phyloP scores from a whole-genome alignment of 306 rosid species.

The Leucaena leucocephala region DNA sequence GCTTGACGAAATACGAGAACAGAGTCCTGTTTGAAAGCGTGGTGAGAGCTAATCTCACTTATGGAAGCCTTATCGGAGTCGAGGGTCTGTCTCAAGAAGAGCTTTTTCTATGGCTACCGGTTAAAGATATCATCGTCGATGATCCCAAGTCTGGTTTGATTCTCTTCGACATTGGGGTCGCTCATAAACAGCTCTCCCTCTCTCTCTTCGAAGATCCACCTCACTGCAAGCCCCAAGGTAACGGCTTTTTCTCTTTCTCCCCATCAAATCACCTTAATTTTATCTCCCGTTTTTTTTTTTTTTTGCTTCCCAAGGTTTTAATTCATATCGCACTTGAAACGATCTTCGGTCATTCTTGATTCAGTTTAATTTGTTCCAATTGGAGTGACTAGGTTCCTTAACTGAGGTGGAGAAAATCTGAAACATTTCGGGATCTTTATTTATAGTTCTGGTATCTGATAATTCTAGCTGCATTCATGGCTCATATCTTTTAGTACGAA shows the following conservation, averaged over 20 bases:
- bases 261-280: slow-evolving; percentile 28
- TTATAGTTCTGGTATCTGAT: slow-evolving; percentile 1
- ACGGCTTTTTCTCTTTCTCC: not conserved
- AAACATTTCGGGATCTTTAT: slow-evolving; percentile 24
- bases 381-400: not conserved
- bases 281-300: not conserved
- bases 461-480: slow-evolving; percentile 28
- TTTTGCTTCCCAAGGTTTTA: not conserved
- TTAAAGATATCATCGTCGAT: slow-evolving; percentile 68
- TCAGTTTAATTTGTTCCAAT: not conserved
- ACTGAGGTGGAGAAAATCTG: not conserved
- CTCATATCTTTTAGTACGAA: slow-evolving; percentile 30
- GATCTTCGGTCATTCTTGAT: not conserved
- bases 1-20: slow-evolving; percentile 76
- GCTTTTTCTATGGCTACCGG: slow-evolving; percentile 88
- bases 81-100: slow-evolving; percentile 86
- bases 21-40: slow-evolving; percentile 70
- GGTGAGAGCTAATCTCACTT: slow-evolving; percentile 76
- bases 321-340: slow-evolving; percentile 25
- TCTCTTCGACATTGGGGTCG: slow-evolving; percentile 86
- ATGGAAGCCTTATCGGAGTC: slow-evolving; percentile 66
- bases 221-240: slow-evolving; percentile 78
- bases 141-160: slow-evolving; percentile 85
- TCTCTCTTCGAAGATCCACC: slow-evolving; percentile 94
- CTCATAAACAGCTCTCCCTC: slow-evolving; percentile 76